Conservation (phyloP, 352 stramenopile genomes). For the Phytopythium vexans region DNA sequence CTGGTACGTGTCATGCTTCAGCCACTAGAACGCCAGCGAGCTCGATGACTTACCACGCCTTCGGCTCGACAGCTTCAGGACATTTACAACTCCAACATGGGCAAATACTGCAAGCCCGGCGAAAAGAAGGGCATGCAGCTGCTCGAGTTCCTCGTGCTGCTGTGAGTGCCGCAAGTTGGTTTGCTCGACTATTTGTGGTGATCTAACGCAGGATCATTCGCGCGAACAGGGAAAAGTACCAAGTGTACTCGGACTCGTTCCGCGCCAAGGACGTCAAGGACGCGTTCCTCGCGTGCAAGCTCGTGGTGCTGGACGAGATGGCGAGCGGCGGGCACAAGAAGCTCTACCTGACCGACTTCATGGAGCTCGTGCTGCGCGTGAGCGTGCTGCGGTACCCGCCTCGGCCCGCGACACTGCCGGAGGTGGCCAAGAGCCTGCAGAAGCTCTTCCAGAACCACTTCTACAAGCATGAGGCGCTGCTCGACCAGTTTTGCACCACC, state of each 20-base stretch:
- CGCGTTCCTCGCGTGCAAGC: constrained; percentile 66
- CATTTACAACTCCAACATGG: constrained; percentile 71
- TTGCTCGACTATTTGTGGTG: no score
- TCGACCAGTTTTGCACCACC: constrained; percentile 53
- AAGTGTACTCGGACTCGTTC: constrained; percentile 64
- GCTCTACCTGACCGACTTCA: constrained; percentile 72
- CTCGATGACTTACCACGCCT: background rate
- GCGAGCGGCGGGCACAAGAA: constrained; percentile 66
- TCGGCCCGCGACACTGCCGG: constrained; percentile 21
- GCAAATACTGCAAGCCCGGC: constrained; percentile 63
- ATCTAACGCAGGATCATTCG: no score
- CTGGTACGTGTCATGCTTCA: constrained; percentile 29
- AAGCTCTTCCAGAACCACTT: constrained; percentile 66
- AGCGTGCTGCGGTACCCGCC: constrained; percentile 59
- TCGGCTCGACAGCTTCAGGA: constrained; percentile 49
- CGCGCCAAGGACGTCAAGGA: constrained; percentile 66
- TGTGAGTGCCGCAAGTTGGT: constrained; percentile 19
- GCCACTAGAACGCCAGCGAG: background rate
- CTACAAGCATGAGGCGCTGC: constrained; percentile 53
- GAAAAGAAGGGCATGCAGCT: constrained; percentile 81
- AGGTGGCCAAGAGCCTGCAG: constrained; percentile 54
- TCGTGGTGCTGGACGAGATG: constrained; percentile 77
- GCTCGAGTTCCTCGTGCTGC: constrained; percentile 52
- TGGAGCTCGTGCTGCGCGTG: constrained; percentile 69
- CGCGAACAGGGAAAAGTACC: constrained; percentile 47